Base-by-base conservation (phyloP, 306 rosid genomes). In the Fagus crenata region DNA sequence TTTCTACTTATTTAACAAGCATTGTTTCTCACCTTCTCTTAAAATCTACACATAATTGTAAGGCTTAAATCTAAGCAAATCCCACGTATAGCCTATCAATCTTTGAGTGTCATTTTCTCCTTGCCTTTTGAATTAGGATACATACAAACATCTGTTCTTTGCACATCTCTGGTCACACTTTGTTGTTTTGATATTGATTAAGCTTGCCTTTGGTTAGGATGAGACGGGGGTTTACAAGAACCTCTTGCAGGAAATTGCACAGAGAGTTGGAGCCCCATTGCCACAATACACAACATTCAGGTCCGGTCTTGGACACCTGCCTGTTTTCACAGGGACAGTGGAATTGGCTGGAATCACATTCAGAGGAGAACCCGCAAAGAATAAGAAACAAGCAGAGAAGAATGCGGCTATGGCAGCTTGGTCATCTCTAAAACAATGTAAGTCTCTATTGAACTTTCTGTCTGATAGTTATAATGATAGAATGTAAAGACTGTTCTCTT, bases 331-430 rank as follows among this genome's bases (percentile, higher is more conserved):
- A 3, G 99, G 99, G 83, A 89, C 86, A 0, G 99, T 96, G 28
- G 98, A 96, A 82, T 88, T 96, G 80, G 99, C 98, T 35, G 96
- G 96, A 68, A 93, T 96, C 73, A 92, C 84, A 42, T 96, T 96
- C 79, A 96, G 98, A 1, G 99, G 99, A 3, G 99, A 96, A 49
- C 90, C 92, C 80, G 99, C 99, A 56, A 96, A 96, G 93, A 96
- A 90, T 65, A 96, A 96, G 80, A 96, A 96, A 75, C 99, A 96
- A 76, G 99, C 99, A 2, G 99, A 96, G 89, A 96, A 96, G 83
- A 96, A 96, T 89, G 99, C 99, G 12, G 99, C 99, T 63, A 91
- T 96, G 99, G 98, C 99, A 64, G 98, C 99, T 70, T 96, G 99
- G 99, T 92, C 99, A 6, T 88, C 96, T 77, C 82, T 96, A 76